These are phyloP conservation scores for Russula sp. DNA, from an alignment of 768 basidiomycete species.

Conservation along the genomic window DNA sequence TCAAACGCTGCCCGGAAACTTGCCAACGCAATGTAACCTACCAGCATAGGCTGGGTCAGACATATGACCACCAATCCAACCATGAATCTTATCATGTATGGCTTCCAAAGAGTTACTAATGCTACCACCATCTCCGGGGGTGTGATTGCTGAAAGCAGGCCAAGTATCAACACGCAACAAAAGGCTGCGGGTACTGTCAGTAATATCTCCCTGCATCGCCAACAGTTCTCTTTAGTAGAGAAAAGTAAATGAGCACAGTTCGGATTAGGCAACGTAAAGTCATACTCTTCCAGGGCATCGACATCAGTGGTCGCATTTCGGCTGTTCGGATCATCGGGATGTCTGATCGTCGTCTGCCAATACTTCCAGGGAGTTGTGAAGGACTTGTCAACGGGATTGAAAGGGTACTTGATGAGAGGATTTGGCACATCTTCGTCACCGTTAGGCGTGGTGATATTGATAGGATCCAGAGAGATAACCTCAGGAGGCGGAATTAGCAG, in stretches of 20 bases:
- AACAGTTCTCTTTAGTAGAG: not conserved
- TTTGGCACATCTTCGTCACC: conserved; percentile 29
- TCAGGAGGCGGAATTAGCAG: conserved; percentile 33
- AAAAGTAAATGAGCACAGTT: not conserved
- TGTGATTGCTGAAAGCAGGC: conserved; percentile 43
- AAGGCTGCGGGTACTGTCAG: conserved; percentile 26
- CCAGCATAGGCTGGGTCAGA: conserved; percentile 28
- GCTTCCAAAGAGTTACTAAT: conserved; percentile 41
- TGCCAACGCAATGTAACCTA: conserved; percentile 32
- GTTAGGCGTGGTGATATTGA: conserved; percentile 30
- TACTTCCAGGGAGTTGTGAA: conserved; percentile 1
- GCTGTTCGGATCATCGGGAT: not conserved
- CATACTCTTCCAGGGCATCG: conserved; percentile 26
- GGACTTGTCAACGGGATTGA: conserved; percentile 26
- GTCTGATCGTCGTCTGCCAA: conserved; percentile 11
- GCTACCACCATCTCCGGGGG: conserved; percentile 31
- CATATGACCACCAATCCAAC: conserved; percentile 22
- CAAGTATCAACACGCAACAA: conserved; percentile 34
- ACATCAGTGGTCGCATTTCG: conserved; percentile 22
- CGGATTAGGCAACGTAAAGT: not conserved
- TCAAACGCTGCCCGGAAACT: not conserved
- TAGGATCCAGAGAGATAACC: conserved; percentile 30
- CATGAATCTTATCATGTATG: conserved; percentile 41
- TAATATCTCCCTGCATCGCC: not conserved
- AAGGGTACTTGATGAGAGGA: conserved; percentile 31